Percentiles rank a stretch among this genome's conserved stretches.
These are phyloP conservation scores for Mycena chlorophos DNA, from an alignment of 768 basidiomycete species.

Conservation along the genomic window DNA sequence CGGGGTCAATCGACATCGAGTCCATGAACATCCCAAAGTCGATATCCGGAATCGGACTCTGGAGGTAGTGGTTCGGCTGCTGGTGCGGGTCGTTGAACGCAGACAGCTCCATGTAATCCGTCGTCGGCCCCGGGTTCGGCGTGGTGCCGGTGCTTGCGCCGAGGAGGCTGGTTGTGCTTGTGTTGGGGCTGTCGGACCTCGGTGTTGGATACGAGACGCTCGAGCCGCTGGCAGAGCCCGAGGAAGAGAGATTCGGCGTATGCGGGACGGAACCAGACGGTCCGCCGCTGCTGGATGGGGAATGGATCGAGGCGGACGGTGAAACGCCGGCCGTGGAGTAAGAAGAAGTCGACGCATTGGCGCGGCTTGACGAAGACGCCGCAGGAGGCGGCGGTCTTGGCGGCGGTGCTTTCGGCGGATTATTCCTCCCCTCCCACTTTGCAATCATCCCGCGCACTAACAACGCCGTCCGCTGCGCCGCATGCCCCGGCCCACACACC, in stretches of 20 bases:
- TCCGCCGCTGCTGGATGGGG: background rate
- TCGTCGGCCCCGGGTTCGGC: background rate
- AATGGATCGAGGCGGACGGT: background rate
- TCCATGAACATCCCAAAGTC: constrained; percentile 17
- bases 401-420: background rate
- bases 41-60: constrained; percentile 4
- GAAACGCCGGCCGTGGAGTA: background rate
- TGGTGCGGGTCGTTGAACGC: background rate
- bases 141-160: background rate
- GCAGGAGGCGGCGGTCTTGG: background rate
- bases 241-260: background rate
- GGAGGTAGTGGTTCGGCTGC: background rate
- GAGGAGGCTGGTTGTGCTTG: background rate
- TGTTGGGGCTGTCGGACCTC: constrained; percentile 1
- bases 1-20: constrained; percentile 15
- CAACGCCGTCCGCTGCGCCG: constrained; percentile 23
- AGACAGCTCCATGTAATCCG: background rate
- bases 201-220: constrained; percentile 19
- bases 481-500: constrained; percentile 36
- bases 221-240: background rate
- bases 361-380: background rate
- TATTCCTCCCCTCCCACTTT: constrained; percentile 14
- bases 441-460: constrained; percentile 18
- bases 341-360: background rate
- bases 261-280: background rate